These are phyloP conservation scores for Baudoinia panamericana DNA, from an alignment of 495 filamentous ascomycete genomes.

Conservation along the genomic window DNA sequence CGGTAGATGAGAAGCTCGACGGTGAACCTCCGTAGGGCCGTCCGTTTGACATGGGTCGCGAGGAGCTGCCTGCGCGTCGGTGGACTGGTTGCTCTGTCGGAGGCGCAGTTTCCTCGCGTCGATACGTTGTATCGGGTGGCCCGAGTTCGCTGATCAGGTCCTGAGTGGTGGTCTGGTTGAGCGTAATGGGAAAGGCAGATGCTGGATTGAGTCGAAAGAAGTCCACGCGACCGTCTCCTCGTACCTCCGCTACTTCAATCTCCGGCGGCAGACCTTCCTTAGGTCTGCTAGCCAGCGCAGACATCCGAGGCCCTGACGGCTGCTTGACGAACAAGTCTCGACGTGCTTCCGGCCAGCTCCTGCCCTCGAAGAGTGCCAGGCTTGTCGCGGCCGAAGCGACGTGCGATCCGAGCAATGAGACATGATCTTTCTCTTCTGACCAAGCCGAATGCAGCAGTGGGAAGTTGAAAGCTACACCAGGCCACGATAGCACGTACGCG, in stretches of 20 bases:
- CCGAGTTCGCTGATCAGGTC: slow-evolving; percentile 82
- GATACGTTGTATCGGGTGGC: slow-evolving; percentile 73
- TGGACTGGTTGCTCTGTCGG: not conserved
- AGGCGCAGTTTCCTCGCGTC: slow-evolving; percentile 18
- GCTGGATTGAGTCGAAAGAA: slow-evolving; percentile 46
- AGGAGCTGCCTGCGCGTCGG: slow-evolving; percentile 9
- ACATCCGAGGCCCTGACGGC: slow-evolving; percentile 51
- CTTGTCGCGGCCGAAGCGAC: slow-evolving; percentile 59
- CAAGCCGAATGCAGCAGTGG: slow-evolving; percentile 64
- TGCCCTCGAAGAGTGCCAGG: slow-evolving; percentile 78
- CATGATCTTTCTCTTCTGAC: slow-evolving; percentile 70
- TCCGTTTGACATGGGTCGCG: slow-evolving; percentile 40
- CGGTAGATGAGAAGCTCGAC: slow-evolving; percentile 36
- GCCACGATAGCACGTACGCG: slow-evolving; percentile 79
- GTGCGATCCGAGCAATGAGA: slow-evolving; percentile 68
- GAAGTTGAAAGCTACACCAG: slow-evolving; percentile 85
- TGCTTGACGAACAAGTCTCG: slow-evolving; percentile 59
- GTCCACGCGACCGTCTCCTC: slow-evolving; percentile 63
- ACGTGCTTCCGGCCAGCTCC: slow-evolving; percentile 76
- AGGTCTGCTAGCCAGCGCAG: slow-evolving; percentile 42
- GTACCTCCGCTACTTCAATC: slow-evolving; percentile 61
- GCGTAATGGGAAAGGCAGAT: slow-evolving; percentile 48
- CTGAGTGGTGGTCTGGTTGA: slow-evolving; percentile 78
- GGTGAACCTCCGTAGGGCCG: slow-evolving; percentile 7
- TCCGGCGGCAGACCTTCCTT: slow-evolving; percentile 62